These are phyloP conservation scores for Thielaviopsis euricoi DNA, from an alignment of 2,329 filamentous ascomycete species.

Conservation along the genomic window DNA sequence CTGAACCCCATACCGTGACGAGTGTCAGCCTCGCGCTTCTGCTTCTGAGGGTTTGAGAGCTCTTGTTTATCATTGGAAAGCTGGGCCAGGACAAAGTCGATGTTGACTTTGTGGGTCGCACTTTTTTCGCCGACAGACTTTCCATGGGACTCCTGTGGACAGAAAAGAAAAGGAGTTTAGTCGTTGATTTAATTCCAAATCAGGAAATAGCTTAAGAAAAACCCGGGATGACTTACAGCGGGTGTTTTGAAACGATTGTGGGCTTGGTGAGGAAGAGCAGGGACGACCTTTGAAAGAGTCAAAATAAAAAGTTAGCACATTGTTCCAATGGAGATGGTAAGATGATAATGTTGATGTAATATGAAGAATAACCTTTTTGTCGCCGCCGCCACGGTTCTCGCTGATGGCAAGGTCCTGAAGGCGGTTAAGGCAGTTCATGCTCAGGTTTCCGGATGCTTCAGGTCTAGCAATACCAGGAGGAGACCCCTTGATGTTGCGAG, in stretches of 20 bases:
- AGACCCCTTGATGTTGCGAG: neutral
- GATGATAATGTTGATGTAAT: neutral
- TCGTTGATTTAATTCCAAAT: neutral
- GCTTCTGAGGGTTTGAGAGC: neutral
- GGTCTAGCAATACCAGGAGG: neutral
- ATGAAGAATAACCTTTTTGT: neutral
- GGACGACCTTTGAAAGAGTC: neutral
- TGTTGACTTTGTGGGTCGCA: neutral
- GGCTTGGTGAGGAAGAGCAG: neutral
- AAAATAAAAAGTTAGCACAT: neutral
- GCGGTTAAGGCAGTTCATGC: neutral
- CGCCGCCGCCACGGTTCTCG: neutral
- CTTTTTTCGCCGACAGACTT: neutral
- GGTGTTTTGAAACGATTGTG: neutral
- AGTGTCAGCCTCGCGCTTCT: neutral
- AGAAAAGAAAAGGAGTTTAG: neutral
- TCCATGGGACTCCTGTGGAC: neutral
- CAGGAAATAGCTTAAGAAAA: neutral
- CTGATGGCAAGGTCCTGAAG: neutral
- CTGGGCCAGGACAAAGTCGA: neutral
- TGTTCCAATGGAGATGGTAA: neutral
- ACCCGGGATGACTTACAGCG: neutral
- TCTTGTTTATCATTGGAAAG: neutral
- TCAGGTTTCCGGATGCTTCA: neutral
- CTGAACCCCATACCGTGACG: neutral